phyloP scores from a whole-genome alignment of 2,329 filamentous ascomycete species.

The Elsinoe arachidis region DNA sequence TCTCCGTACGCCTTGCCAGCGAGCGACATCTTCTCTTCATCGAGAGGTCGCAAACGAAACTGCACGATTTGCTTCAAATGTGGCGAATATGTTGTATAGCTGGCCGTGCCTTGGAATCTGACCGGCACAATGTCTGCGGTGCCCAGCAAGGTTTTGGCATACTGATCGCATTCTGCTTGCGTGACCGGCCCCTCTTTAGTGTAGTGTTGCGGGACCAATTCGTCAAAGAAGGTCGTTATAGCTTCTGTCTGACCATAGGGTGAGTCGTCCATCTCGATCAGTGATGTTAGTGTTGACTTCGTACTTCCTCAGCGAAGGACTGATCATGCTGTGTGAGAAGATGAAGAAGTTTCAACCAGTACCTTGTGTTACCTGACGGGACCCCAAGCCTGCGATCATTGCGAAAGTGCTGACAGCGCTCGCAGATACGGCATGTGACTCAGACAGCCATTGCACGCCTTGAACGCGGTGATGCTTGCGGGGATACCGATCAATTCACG shows the following conservation, averaged over 20 bases:
- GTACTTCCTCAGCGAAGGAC: not conserved
- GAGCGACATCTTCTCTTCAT: not conserved
- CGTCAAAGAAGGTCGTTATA: not conserved
- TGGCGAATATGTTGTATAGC: not conserved
- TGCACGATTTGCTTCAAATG: not conserved
- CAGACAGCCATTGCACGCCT: no score
- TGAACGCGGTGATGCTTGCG: not conserved
- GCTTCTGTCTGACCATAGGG: not conserved
- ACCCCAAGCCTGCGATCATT: no score
- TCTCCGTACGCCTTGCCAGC: not conserved
- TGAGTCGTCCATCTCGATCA: not conserved
- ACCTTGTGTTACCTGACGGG: no score
- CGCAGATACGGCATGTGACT: no score
- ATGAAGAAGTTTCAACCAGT: no score
- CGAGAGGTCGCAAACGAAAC: not conserved
- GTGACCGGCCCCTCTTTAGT: not conserved
- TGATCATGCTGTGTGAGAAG: no score
- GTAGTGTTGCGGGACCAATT: not conserved
- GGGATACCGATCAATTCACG: not conserved
- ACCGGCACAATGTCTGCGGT: not conserved
- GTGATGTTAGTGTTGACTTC: not conserved
- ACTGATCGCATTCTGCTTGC: not conserved
- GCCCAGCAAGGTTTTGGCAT: not conserved
- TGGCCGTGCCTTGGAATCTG: conserved; percentile 1
- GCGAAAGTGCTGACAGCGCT: no score